Evolutionary conservation across 2,329 filamentous ascomycete species (phyloP).

Genomic region (Coniella lustricola): DNA sequence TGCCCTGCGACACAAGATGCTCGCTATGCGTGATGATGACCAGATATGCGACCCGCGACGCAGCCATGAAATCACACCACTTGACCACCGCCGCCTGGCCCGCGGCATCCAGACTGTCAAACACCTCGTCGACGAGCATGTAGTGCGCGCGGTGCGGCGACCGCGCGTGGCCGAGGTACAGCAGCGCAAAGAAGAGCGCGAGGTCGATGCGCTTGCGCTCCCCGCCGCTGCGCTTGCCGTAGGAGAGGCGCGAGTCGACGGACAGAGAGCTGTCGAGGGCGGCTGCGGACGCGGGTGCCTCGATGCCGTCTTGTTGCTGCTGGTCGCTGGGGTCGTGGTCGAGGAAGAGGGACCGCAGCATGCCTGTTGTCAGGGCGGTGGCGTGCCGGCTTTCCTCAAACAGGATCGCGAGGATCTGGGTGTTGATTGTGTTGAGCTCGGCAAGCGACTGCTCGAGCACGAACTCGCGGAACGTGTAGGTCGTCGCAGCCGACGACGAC

Average conservation of each 20-base stretch:
- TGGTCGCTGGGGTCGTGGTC: not conserved
- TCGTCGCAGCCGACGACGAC: not conserved
- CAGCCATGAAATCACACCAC: constrained; percentile 3
- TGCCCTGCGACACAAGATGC: not conserved
- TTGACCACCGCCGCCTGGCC: constrained; percentile 24
- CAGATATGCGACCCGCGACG: not conserved
- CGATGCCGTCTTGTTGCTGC: not conserved
- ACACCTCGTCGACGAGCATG: constrained; percentile 28
- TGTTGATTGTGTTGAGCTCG: constrained; percentile 24
- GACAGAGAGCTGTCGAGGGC: constrained; percentile 22
- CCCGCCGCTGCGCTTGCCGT: constrained; percentile 28
- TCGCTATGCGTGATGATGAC: constrained; percentile 7
- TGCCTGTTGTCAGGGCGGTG: constrained; percentile 20
- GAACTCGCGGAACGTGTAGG: not conserved
- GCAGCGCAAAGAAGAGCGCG: constrained; percentile 28
- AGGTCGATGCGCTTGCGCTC: constrained; percentile 30
- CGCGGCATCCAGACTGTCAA: constrained; percentile 25
- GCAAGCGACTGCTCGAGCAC: not conserved
- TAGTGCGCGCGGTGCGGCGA: constrained; percentile 26
- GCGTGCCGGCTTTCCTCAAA: constrained; percentile 24
- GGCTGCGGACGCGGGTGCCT: not conserved
- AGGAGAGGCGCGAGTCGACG: constrained; percentile 19
- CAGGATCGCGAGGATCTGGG: constrained; percentile 23
- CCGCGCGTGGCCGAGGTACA: constrained; percentile 22
- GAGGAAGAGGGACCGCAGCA: constrained; percentile 21